Evolutionary conservation across 2,329 filamentous ascomycete genomes (phyloP).

Genomic region (Aspergillus transmontanensis): DNA sequence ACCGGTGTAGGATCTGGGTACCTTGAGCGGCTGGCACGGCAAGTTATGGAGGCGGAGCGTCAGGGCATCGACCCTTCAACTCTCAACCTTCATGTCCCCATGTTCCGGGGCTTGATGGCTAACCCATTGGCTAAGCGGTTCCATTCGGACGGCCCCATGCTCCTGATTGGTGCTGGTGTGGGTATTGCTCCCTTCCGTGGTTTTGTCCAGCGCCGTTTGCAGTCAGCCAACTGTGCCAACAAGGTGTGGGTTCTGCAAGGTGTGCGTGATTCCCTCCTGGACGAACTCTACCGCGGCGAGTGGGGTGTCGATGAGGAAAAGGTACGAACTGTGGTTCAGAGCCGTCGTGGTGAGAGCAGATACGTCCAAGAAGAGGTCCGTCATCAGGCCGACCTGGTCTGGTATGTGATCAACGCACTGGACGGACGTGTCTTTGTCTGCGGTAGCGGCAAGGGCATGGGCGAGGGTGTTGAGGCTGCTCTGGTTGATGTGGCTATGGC

Average conservation of each 20-base stretch:
- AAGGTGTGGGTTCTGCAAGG: slow-evolving; percentile 98
- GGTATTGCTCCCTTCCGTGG: slow-evolving; percentile 97
- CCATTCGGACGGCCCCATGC: slow-evolving; percentile 91
- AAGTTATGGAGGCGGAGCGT: slow-evolving; percentile 69
- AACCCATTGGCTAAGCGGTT: slow-evolving; percentile 94
- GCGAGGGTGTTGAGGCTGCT: slow-evolving; percentile 88
- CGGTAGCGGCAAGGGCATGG: slow-evolving; percentile 94
- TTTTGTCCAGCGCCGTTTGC: slow-evolving; percentile 90
- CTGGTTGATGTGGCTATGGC: slow-evolving; percentile 88
- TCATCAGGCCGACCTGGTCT: slow-evolving; percentile 91
- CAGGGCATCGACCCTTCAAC: slow-evolving; percentile 55
- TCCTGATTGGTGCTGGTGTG: slow-evolving; percentile 93
- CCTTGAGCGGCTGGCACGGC: slow-evolving; percentile 80
- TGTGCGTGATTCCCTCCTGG: slow-evolving; percentile 87
- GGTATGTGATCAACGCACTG: slow-evolving; percentile 96
- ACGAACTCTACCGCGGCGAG: slow-evolving; percentile 95
- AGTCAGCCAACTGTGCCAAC: slow-evolving; percentile 94
- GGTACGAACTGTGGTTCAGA: slow-evolving; percentile 80
- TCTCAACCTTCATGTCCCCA: slow-evolving; percentile 76
- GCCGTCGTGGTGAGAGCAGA: slow-evolving; percentile 72
- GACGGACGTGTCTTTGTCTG: slow-evolving; percentile 97
- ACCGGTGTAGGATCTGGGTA: slow-evolving; percentile 91
- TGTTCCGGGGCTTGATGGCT: slow-evolving; percentile 98
- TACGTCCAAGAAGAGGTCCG: slow-evolving; percentile 97
- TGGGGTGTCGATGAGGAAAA: slow-evolving; percentile 91